Evolutionary conservation across 1,284 basidiomycete species (phyloP), one percentile per base, ranked within the genome.

Genomic region (Neonothopanus nambi): DNA sequence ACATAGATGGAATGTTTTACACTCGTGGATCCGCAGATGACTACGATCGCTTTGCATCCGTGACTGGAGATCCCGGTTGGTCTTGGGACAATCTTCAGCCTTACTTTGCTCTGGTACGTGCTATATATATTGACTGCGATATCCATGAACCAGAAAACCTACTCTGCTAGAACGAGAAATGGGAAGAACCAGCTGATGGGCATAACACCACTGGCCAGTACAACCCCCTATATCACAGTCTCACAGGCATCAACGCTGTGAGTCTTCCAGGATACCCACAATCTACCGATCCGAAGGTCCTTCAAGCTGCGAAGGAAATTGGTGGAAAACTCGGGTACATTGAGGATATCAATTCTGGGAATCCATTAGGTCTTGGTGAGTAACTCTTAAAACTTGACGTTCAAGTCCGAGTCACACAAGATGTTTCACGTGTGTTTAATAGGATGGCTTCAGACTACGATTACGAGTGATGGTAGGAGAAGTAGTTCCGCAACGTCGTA

Each of bases 331-430:
- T 65, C 47, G 54, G 48, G 3, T 65, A 58, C 58, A 65, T 65
- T 24, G 24, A 52, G 21, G 68, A 69, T 52, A 64, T 62, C 57
- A 70, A 69, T 48, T 62, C 63, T 1, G 68, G 68, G 2, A 49
- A 64, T 13, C 58, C 63, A 2, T 51, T 70, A 21, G 70, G 70
- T 13, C 18, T 70, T n/a, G 67, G 68, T 69, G 42, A 49, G 38
- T 49, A n/a, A n/a, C n/a, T n/a, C n/a, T n/a, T n/a, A 45, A 15
- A 28, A 21, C 35, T 15, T 48, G n/a, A 4, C 24, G 12, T 35
- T 20, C 28, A 13, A 33, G 37, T 37, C 20, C 37, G 37, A n/a
- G n/a, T n/a, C n/a, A n/a, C n/a, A n/a, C n/a, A n/a, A n/a, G n/a
- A n/a, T 52, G 8, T 3, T 41, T 20, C 38, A 42, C 2, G 13